Evolutionary conservation across 1,284 basidiomycete species (phyloP).

Genomic region (Boletus sp.): DNA sequence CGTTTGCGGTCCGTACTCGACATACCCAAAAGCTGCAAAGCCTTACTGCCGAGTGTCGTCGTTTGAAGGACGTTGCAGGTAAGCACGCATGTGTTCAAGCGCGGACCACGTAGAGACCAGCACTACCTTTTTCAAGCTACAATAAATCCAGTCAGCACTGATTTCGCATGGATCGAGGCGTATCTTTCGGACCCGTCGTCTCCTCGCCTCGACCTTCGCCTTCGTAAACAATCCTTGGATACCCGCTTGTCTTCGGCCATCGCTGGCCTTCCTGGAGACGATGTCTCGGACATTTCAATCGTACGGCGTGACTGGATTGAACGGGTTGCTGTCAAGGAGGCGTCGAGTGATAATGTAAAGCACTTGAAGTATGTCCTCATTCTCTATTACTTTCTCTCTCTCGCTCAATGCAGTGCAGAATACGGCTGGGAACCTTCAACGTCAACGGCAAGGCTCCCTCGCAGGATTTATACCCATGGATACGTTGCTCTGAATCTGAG

Average conservation of each 20-base stretch:
- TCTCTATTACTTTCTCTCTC: background rate
- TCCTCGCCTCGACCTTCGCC: constrained; percentile 51
- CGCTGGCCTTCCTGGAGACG: constrained; percentile 61
- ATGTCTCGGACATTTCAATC: constrained; percentile 49
- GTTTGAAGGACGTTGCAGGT: constrained; percentile 29
- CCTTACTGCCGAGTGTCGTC: constrained; percentile 27
- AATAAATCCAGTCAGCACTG: constrained; percentile 2
- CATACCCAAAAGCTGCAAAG: constrained; percentile 18
- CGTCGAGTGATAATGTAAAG: constrained; percentile 28
- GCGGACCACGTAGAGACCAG: background rate
- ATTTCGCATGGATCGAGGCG: constrained; percentile 21
- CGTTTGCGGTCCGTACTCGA: constrained; percentile 13
- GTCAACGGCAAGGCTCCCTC: constrained; percentile 72
- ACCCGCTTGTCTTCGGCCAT: constrained; percentile 51
- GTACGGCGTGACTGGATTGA: constrained; percentile 65
- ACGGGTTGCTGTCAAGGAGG: constrained; percentile 35
- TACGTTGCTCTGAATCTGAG: constrained; percentile 28
- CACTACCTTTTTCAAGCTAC: constrained; percentile 15
- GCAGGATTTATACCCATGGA: constrained; percentile 58
- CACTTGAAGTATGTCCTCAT: constrained; percentile 25
- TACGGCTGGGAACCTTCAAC: constrained; percentile 75
- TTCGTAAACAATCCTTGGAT: constrained; percentile 42
- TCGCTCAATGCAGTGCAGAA: constrained; percentile 31
- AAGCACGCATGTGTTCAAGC: constrained; percentile 14
- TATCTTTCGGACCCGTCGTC: constrained; percentile 23